Evolutionary conservation across 768 basidiomycete species (phyloP).

Genomic region (Steccherinum ochraceum): DNA sequence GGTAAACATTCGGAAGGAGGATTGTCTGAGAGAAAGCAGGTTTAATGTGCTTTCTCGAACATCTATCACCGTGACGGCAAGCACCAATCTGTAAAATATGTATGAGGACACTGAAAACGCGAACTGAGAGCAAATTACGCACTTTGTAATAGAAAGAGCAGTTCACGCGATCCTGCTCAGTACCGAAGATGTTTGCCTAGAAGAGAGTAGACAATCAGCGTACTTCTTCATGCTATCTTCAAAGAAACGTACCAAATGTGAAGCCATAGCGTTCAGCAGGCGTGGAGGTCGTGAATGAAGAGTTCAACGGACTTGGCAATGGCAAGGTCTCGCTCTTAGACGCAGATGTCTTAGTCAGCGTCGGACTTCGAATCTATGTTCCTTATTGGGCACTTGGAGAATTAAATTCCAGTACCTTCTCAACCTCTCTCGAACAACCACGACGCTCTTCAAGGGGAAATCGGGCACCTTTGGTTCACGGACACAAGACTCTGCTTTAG

Average conservation of each 20-base stretch:
- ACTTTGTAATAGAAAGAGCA: conserved; percentile 99
- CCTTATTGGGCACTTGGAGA: too few relatives aligned
- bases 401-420: too few relatives aligned
- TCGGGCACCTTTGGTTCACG: too few relatives aligned
- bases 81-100: conserved; percentile 77
- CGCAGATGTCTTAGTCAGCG: too few relatives aligned
- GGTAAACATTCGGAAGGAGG: conserved; percentile 93
- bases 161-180: conserved; percentile 93
- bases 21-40: conserved; percentile 98
- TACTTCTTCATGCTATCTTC: background rate
- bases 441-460: too few relatives aligned
- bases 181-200: conserved; percentile 93
- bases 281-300: background rate
- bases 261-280: conserved; percentile 44
- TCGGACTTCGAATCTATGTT: too few relatives aligned
- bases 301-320: too few relatives aligned
- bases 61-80: conserved; percentile 96
- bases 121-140: conserved; percentile 15
- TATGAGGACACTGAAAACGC: conserved; percentile 8
- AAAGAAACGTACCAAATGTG: conserved; percentile 64
- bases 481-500: too few relatives aligned
- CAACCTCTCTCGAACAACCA: too few relatives aligned
- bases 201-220: too few relatives aligned
- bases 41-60: conserved; percentile 96
- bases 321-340: too few relatives aligned